These are phyloP conservation scores for Candolleomyces efflorescens DNA, from an alignment of 768 basidiomycete genomes.

Conservation along the genomic window DNA sequence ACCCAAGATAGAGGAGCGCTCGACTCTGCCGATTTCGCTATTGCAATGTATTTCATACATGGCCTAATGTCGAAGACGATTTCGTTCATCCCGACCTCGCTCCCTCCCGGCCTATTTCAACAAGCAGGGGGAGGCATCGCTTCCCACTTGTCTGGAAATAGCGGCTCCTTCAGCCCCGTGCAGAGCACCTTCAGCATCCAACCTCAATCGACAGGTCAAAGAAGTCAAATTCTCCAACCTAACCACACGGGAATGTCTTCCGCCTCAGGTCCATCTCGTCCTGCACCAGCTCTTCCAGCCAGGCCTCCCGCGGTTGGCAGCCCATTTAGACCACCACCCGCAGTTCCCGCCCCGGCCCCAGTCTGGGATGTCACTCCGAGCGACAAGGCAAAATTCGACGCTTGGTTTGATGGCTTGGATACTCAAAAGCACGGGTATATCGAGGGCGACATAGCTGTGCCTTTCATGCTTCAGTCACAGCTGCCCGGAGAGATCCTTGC, in stretches of 20 bases:
- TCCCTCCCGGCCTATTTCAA: slow-evolving; percentile 86
- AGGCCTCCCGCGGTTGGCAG: slow-evolving; percentile 27
- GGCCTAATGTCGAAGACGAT: slow-evolving; percentile 80
- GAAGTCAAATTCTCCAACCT: slow-evolving; percentile 41
- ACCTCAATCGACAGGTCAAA: slow-evolving; percentile 64
- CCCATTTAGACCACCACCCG: slow-evolving; percentile 13
- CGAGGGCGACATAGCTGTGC: slow-evolving; percentile 92
- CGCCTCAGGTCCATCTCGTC: slow-evolving; percentile 24
- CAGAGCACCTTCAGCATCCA: slow-evolving; percentile 40
- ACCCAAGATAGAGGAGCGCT: slow-evolving; percentile 87
- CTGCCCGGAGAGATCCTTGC: slow-evolving; percentile 82
- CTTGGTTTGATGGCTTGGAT: slow-evolving; percentile 82
- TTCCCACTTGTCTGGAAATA: slow-evolving; percentile 58
- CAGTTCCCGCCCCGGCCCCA: slow-evolving; percentile 1
- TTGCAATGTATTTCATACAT: slow-evolving; percentile 97
- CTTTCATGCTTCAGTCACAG: slow-evolving; percentile 91
- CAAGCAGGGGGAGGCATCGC: slow-evolving; percentile 54
- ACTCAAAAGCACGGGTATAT: slow-evolving; percentile 69
- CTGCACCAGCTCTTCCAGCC: slow-evolving; percentile 34
- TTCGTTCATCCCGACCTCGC: slow-evolving; percentile 60
- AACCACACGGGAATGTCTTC: slow-evolving; percentile 39
- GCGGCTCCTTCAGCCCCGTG: slow-evolving; percentile 58
- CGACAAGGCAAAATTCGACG: slow-evolving; percentile 77
- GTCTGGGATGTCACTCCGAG: slow-evolving; percentile 80
- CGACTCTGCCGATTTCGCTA: slow-evolving; percentile 87